These are phyloP conservation scores for Albatrellus ellisii DNA, from an alignment of 768 basidiomycete species.

Conservation along the genomic window DNA sequence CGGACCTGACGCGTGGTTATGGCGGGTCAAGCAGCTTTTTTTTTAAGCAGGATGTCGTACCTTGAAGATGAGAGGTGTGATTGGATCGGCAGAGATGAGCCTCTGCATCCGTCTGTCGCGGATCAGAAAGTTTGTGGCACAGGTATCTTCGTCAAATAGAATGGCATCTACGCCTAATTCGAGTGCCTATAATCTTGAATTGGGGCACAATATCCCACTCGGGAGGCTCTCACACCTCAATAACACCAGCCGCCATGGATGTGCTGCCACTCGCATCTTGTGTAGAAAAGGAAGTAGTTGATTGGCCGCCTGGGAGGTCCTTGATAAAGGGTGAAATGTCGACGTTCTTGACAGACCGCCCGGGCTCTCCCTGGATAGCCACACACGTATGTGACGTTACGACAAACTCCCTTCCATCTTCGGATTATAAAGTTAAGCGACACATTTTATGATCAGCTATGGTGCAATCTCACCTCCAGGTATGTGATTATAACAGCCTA, in stretches of 20 bases:
- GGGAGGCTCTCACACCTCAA: constrained; percentile 2
- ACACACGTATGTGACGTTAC: constrained; percentile 6
- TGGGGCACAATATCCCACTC: neutral
- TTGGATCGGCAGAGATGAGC: constrained; percentile 11
- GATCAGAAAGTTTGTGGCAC: constrained; percentile 14
- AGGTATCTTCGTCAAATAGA: constrained; percentile 14
- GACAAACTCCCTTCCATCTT: constrained; percentile 13
- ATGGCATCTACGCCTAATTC: constrained; percentile 11
- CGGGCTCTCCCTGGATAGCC: constrained; percentile 12
- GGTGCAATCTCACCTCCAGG: neutral
- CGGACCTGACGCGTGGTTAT: constrained; percentile 3
- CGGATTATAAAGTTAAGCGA: neutral
- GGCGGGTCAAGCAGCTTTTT: neutral
- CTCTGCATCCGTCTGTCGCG: constrained; percentile 13
- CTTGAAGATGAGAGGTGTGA: constrained; percentile 12
- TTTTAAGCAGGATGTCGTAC: neutral
- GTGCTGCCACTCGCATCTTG: constrained; percentile 15
- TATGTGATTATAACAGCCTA: constrained; percentile 10
- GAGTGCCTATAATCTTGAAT: constrained; percentile 1
- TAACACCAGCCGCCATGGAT: constrained; percentile 13
- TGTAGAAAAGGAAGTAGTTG: constrained; percentile 11
- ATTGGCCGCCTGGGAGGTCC: constrained; percentile 5
- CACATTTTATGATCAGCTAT: neutral
- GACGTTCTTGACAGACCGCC: constrained; percentile 11
- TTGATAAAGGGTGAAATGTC: constrained; percentile 14